Base-by-base conservation (phyloP, 495 filamentous ascomycete genomes). In the Penicillium pulvis region DNA sequence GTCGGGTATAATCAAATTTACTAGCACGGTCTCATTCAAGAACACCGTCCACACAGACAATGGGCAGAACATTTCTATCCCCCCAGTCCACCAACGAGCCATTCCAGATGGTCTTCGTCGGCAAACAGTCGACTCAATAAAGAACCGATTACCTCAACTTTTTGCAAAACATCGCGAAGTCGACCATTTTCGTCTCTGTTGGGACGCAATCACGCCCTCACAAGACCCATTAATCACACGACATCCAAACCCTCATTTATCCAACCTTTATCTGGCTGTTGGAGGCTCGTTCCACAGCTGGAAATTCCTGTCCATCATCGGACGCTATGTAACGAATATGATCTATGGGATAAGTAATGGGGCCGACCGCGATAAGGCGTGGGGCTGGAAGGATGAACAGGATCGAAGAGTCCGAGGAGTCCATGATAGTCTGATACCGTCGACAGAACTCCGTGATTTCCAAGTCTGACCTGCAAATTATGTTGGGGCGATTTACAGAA, bases 251-350 rank as follows among this genome's bases (percentile, higher is more conserved):
- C 63, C 80, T 10, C 65, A 63, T 12, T 71, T 71, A 41, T 42
- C 67, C 14, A 77, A 76, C 31, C 59, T 81, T 5, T 77, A 73
- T 53, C 61, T 81, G 9, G 77, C 77, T 1, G 74, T 70, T 3
- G 71, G 73, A 41, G 76, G 77, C 12, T 71, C 71, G 17, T 75
- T 71, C 35, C 77, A 75, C 58, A 71, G 71, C 51, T 85, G 75
- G 72, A 84, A 85, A 64, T 84, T 85, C 65, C 64, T 84, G 24
- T 78, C 81, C 2, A 75, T 75, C 11, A 69, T 84, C 44, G 81
- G 82, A 2, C 63, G 73, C 16, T 83, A 83, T 59, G 77, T 85
- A 4, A 71, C 77, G 5, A 59, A 78, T 36, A 71, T 83, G 73
- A 62, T 84, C 9, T 58, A 75, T 17, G 58, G 46, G 12, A 19